phyloP scores from a whole-genome alignment of 116 monocot genomes.

The Thalassia testudinum region DNA sequence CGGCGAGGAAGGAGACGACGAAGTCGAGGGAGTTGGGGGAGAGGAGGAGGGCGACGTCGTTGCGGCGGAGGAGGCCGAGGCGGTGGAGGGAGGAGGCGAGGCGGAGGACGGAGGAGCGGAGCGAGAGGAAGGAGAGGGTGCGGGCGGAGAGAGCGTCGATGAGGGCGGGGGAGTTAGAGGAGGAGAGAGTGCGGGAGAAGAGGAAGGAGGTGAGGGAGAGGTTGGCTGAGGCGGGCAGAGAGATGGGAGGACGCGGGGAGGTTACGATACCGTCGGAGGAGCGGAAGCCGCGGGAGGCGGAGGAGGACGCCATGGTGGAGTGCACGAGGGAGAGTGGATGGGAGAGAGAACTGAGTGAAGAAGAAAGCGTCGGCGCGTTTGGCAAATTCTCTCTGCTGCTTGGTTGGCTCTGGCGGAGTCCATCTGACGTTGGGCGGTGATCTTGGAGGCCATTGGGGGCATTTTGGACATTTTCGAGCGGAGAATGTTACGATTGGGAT shows the following conservation, averaged over 20 bases:
- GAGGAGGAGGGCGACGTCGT: constrained; percentile 41
- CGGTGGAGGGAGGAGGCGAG: constrained; percentile 29
- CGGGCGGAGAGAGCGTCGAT: constrained; percentile 23
- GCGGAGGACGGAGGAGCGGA: constrained; percentile 28
- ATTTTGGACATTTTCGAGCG: no score
- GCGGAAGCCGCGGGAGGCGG: background rate
- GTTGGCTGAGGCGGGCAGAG: constrained; percentile 45
- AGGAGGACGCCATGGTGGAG: background rate
- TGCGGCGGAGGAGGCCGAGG: constrained; percentile 20
- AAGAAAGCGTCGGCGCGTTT: no score
- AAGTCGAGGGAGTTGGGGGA: constrained; percentile 45
- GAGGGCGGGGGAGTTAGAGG: constrained; percentile 37
- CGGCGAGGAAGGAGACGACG: constrained; percentile 27
- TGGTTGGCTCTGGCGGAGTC: no score
- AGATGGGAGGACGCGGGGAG: constrained; percentile 32
- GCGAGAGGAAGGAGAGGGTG: constrained; percentile 33
- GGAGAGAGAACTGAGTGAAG: no score
- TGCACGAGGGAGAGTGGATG: background rate
- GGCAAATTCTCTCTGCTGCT: no score
- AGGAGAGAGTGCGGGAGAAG: constrained; percentile 24
- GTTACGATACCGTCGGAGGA: constrained; percentile 23
- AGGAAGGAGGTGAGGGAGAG: constrained; percentile 44
- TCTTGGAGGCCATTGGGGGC: no score
- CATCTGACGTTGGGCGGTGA: no score
- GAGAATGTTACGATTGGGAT: no score